Conservation (phyloP, 441 rosid genomes). For the Syzygium malaccense region DNA sequence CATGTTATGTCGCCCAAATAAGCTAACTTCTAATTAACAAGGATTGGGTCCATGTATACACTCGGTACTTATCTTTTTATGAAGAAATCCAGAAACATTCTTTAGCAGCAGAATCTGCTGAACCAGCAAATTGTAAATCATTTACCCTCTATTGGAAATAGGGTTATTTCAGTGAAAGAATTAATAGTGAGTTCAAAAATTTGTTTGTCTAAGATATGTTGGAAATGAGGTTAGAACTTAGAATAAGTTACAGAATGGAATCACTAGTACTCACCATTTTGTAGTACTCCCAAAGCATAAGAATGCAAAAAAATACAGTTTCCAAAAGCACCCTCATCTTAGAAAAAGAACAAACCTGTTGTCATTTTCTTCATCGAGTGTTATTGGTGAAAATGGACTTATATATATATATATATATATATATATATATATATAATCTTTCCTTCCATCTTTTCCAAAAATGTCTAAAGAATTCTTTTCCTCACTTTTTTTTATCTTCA, state of each 20-base stretch:
- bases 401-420: no score
- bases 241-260: not conserved
- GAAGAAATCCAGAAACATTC: not conserved
- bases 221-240: not conserved
- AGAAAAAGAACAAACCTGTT: not conserved
- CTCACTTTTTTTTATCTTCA: not conserved
- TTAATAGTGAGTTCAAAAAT: not conserved
- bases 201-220: not conserved
- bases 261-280: not conserved
- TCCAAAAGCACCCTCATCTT: not conserved
- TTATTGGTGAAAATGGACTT: not conserved
- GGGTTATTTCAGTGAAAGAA: not conserved
- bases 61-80: not conserved
- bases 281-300: not conserved
- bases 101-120: not conserved
- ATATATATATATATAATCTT: not conserved
- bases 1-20: not conserved
- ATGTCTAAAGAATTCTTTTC: not conserved
- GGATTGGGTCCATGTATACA: not conserved
- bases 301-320: not conserved
- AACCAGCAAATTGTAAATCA: not conserved
- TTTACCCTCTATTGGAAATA: not conserved
- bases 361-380: not conserved
- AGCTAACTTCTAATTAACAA: not conserved
- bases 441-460: not conserved